These are phyloP conservation scores for Leonotis leonurus DNA, from an alignment of 257 asterid genomes.

Conservation along the genomic window DNA sequence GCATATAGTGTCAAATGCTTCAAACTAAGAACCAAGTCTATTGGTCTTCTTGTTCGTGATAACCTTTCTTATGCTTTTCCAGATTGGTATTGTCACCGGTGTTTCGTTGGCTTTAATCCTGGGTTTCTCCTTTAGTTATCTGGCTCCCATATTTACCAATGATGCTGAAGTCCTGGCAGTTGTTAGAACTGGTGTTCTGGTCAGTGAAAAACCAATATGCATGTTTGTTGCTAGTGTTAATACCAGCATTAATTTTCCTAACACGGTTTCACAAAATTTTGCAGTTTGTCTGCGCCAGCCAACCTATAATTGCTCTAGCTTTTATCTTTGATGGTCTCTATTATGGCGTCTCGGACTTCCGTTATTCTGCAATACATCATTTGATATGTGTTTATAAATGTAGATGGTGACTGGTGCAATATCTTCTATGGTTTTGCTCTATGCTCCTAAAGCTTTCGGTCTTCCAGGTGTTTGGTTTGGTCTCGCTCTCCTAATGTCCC, in stretches of 20 bases:
- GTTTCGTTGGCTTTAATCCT: constrained; percentile 52
- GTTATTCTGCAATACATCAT: constrained; percentile 70
- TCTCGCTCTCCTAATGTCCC: constrained; percentile 76
- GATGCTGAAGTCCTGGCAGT: constrained; percentile 56
- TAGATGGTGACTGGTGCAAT: constrained; percentile 80
- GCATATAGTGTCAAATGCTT: background rate
- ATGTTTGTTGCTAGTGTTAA: background rate
- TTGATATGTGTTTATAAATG: constrained; percentile 18
- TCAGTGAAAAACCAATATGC: constrained; percentile 23
- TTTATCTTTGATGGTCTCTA: constrained; percentile 81
- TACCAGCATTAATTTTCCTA: constrained; percentile 1
- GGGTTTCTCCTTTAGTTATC: constrained; percentile 56
- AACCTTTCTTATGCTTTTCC: constrained; percentile 20
- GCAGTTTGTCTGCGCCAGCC: constrained; percentile 92
- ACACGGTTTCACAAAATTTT: constrained; percentile 17
- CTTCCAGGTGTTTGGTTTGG: constrained; percentile 94
- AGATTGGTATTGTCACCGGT: constrained; percentile 68
- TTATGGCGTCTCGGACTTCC: constrained; percentile 86
- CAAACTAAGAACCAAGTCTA: background rate
- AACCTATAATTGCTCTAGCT: constrained; percentile 82
- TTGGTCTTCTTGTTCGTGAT: background rate
- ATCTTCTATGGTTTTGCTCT: constrained; percentile 63
- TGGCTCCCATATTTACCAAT: constrained; percentile 64
- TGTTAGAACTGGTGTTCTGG: constrained; percentile 63
- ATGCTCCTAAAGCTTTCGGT: constrained; percentile 57